Conservation (phyloP, 345 rosid genomes). For the Noccaea bulbosa region DNA sequence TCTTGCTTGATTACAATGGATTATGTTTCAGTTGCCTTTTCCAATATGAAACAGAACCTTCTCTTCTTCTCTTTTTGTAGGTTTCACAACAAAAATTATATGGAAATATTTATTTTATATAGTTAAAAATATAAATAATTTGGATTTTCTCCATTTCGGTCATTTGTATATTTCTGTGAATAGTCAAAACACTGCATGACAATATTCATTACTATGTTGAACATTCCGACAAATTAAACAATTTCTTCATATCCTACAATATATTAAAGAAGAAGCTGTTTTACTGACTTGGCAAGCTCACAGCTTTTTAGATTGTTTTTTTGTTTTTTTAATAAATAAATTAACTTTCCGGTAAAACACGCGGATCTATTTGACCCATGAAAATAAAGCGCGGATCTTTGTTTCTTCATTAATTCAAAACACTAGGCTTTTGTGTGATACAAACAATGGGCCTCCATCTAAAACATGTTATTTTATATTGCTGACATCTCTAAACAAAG, state of each 20-base stretch:
- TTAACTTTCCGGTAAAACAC: too few relatives aligned
- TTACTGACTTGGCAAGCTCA: too few relatives aligned
- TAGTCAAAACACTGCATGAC: slow-evolving; percentile 13
- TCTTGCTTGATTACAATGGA: background rate
- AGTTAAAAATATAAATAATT: background rate
- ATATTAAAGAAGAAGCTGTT: too few relatives aligned
- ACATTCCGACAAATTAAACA: background rate
- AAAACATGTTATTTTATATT: too few relatives aligned
- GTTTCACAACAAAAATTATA: background rate
- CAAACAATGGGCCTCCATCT: too few relatives aligned
- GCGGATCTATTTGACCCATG: too few relatives aligned
- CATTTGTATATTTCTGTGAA: background rate
- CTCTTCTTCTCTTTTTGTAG: background rate
- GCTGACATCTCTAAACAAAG: too few relatives aligned
- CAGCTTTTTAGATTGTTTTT: too few relatives aligned
- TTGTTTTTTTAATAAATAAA: too few relatives aligned
- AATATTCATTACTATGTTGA: background rate
- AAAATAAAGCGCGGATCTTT: too few relatives aligned
- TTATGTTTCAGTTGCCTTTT: slow-evolving; percentile 13
- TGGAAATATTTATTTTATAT: background rate
- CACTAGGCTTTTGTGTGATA: too few relatives aligned
- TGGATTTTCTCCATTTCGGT: background rate
- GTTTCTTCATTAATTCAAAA: too few relatives aligned
- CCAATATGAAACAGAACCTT: background rate
- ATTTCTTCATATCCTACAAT: background rate